These are phyloP conservation scores for Boletus rubescentipes DNA, from an alignment of 768 basidiomycete species.

Conservation along the genomic window DNA sequence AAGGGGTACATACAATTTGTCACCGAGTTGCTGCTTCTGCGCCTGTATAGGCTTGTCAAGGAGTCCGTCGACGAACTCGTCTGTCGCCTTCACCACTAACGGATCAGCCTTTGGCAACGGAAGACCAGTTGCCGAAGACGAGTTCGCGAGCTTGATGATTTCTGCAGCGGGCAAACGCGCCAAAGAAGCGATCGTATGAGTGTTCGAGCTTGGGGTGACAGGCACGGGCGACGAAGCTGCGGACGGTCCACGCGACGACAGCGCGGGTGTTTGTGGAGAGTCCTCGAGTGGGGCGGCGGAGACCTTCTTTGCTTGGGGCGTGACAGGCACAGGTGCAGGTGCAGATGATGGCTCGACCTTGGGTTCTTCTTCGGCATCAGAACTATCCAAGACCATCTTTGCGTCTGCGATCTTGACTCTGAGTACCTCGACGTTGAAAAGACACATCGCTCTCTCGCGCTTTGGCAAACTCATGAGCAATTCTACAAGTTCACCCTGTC, in stretches of 20 bases:
- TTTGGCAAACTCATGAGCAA: constrained; percentile 85
- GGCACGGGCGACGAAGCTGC: constrained; percentile 71
- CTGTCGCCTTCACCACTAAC: constrained; percentile 63
- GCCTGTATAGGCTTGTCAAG: constrained; percentile 51
- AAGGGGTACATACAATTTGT: constrained; percentile 58
- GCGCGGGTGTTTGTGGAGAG: constrained; percentile 73
- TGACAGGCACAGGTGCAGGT: constrained; percentile 43
- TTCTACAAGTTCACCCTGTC: constrained; percentile 66
- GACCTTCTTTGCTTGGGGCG: constrained; percentile 64
- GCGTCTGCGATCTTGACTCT: constrained; percentile 79
- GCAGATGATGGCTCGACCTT: constrained; percentile 24
- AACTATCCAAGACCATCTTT: constrained; percentile 74
- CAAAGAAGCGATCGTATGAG: constrained; percentile 67
- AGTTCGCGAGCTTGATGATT: constrained; percentile 65
- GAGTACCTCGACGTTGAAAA: constrained; percentile 84
- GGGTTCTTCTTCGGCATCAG: constrained; percentile 53
- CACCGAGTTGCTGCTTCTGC: constrained; percentile 80
- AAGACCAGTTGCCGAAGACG: constrained; percentile 45
- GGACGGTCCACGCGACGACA: constrained; percentile 73
- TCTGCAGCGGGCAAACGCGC: constrained; percentile 73
- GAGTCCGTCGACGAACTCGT: constrained; percentile 68
- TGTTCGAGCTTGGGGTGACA: constrained; percentile 48
- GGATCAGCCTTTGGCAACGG: constrained; percentile 72
- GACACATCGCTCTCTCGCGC: constrained; percentile 85
- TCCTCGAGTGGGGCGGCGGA: constrained; percentile 38